Percentiles rank a stretch among this genome's conserved stretches.
These are phyloP conservation scores for Eucalyptus virginea DNA, from an alignment of 345 rosid species.

Conservation along the genomic window DNA sequence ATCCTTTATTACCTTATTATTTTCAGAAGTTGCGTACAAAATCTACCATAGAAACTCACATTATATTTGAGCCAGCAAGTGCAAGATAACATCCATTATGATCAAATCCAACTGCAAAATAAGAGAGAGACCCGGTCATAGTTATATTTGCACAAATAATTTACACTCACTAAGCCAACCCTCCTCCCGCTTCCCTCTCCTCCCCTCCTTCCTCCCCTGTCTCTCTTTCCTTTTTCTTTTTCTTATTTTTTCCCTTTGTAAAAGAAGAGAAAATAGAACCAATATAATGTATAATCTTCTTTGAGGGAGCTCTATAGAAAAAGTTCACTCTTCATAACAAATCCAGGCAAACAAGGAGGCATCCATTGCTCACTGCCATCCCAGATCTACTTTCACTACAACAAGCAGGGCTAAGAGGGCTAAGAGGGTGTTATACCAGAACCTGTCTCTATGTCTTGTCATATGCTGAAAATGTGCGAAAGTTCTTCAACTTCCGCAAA, in stretches of 20 bases:
- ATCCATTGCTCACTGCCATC: neutral
- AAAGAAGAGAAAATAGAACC: neutral
- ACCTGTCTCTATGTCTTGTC: constrained; percentile 61
- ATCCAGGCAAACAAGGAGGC: neutral
- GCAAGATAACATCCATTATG: constrained; percentile 84
- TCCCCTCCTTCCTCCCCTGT: no score
- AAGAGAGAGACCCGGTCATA: neutral
- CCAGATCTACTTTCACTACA: neutral
- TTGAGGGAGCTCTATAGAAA: neutral
- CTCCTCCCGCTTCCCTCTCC: no score
- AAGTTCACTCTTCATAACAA: neutral
- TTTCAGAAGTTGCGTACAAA: neutral
- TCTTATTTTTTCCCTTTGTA: no score
- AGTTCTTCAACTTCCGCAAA: constrained; percentile 85
- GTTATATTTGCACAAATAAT: neutral
- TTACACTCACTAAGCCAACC: neutral
- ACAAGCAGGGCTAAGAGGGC: neutral
- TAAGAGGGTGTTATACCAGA: constrained; percentile 40
- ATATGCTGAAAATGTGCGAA: constrained; percentile 51
- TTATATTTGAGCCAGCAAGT: constrained; percentile 72
- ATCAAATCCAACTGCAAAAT: constrained; percentile 81
- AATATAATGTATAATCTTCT: neutral
- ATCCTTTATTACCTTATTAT: neutral
- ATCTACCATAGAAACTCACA: constrained; percentile 16
- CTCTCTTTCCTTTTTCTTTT: no score